Evolutionary conservation across 2,329 filamentous ascomycete species (phyloP), one percentile per base, ranked within the genome.

Genomic region (Eutypa lata): DNA sequence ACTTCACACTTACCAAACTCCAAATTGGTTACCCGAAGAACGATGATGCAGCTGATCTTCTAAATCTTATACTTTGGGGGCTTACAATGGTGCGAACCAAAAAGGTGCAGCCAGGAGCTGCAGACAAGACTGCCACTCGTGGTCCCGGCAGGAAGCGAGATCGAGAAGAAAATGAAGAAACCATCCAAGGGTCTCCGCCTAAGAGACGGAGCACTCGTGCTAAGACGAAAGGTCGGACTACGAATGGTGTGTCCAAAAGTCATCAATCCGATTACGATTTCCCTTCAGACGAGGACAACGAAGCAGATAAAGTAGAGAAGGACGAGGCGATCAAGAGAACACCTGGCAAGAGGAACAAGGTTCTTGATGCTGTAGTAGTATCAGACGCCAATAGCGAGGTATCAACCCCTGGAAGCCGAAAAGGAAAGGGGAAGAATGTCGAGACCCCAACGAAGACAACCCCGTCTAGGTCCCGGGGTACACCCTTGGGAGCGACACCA

Each of bases 401-500:
- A 8, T 57, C 60, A 8, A 66, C 61, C 11, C 62, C 63, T 1
- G 57, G 52, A 18, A 48, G 57, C 33, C 59, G 58, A 14, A 63
- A 55, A 49, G 55, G 52, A 37, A 64, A 59, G 42, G 55, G 43
- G 2, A 49, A 49, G 1, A 50, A 54, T 13, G 26, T 44, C 3
- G 54, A 50, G 18, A 68, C 66, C 4, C 66, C 65, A 2, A 66
- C 63, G 6, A 61, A 58, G 38, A 51, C 53, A 4, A 61, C 53
- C 13, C 19, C 33, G 16, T 45, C 42, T 2, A 11, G 42, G n/a
- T 7, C 22, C 16, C 21, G 42, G 21, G 64, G 65, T 11, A 37
- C 21, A 2, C 49, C 63, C 21, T 73, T 65, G 35, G 72, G 69
- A 7, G 64, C 73, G 33, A 90, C 87, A 1, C 87, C 89, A 0